Conservation (phyloP, 2,329 filamentous ascomycete genomes). For the Trichoderma aggressivum region DNA sequence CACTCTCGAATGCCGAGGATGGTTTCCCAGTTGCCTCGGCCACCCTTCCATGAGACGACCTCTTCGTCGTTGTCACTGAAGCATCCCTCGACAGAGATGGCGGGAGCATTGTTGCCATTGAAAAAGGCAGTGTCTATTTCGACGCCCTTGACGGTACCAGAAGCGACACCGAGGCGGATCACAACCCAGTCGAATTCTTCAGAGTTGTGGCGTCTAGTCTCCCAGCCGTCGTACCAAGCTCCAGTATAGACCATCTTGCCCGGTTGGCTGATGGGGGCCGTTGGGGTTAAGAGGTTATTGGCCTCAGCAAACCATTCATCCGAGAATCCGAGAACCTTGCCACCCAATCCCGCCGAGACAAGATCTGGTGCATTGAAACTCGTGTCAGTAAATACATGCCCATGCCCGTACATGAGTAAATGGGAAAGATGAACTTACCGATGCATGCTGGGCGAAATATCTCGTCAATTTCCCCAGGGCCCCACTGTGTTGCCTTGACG, state of each 20-base stretch:
- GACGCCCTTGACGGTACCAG: slow-evolving; percentile 68
- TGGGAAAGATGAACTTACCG: slow-evolving; percentile 39
- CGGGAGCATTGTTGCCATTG: slow-evolving; percentile 77
- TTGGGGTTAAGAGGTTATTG: slow-evolving; percentile 61
- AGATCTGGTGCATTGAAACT: slow-evolving; percentile 55
- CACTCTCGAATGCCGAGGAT: slow-evolving; percentile 68
- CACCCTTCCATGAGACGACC: slow-evolving; percentile 59
- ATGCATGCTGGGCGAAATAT: slow-evolving; percentile 61
- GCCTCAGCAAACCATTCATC: slow-evolving; percentile 69
- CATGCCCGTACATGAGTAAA: neutral
- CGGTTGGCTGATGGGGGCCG: slow-evolving; percentile 57
- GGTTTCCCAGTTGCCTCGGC: slow-evolving; percentile 64
- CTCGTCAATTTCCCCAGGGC: slow-evolving; percentile 55
- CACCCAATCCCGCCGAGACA: slow-evolving; percentile 58
- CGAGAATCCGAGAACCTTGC: slow-evolving; percentile 62
- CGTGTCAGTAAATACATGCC: neutral
- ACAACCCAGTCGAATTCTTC: slow-evolving; percentile 65
- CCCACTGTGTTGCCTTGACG: slow-evolving; percentile 47
- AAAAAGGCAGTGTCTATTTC: slow-evolving; percentile 82
- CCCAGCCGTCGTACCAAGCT: slow-evolving; percentile 70
- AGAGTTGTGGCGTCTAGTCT: slow-evolving; percentile 63
- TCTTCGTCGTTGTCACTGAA: slow-evolving; percentile 64
- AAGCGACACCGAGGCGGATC: slow-evolving; percentile 64
- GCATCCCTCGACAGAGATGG: slow-evolving; percentile 72
- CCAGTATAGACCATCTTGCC: slow-evolving; percentile 68